phyloP scores from a whole-genome alignment of 108 stramenopile species.

The Cyclotella atomus region DNA sequence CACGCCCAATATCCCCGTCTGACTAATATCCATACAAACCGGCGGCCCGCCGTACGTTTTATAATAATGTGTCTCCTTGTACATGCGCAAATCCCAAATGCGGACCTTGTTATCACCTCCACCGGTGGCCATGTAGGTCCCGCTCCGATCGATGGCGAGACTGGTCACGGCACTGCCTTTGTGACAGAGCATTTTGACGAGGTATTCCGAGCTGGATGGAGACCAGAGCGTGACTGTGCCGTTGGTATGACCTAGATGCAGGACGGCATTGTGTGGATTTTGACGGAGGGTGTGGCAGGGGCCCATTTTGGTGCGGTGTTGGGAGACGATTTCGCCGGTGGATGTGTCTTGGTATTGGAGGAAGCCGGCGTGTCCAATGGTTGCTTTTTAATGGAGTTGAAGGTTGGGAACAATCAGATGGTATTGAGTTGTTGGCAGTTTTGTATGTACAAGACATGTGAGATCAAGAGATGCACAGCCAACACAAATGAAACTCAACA shows the following conservation, averaged over 20 bases:
- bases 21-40: conserved; percentile 86
- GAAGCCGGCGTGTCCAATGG: conserved; percentile 83
- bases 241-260: conserved; percentile 94
- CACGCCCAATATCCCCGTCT: conserved; percentile 90
- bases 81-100: conserved; percentile 97
- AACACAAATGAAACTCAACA: too few species aligned
- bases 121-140: conserved; percentile 90
- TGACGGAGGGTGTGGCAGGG: conserved; percentile 83
- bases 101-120: conserved; percentile 84
- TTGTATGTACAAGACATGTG: too few species aligned
- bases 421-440: too few species aligned
- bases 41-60: conserved; percentile 68
- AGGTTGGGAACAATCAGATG: too few species aligned
- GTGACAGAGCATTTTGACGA: conserved; percentile 94
- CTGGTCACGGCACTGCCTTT: conserved; percentile 79
- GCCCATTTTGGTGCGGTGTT: conserved; percentile 86
- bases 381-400: conserved; percentile 36
- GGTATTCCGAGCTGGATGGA: conserved; percentile 81
- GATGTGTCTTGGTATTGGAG: conserved; percentile 96
- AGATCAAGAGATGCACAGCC: too few species aligned
- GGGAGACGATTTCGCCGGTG: conserved; percentile 90
- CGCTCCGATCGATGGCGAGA: conserved; percentile 83
- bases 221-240: conserved; percentile 98
- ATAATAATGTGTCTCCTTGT: conserved; percentile 69
- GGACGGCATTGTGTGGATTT: conserved; percentile 93